These are phyloP conservation scores for Coniochaeta pulveracea DNA, from an alignment of 2,329 filamentous ascomycete genomes.

Conservation along the genomic window DNA sequence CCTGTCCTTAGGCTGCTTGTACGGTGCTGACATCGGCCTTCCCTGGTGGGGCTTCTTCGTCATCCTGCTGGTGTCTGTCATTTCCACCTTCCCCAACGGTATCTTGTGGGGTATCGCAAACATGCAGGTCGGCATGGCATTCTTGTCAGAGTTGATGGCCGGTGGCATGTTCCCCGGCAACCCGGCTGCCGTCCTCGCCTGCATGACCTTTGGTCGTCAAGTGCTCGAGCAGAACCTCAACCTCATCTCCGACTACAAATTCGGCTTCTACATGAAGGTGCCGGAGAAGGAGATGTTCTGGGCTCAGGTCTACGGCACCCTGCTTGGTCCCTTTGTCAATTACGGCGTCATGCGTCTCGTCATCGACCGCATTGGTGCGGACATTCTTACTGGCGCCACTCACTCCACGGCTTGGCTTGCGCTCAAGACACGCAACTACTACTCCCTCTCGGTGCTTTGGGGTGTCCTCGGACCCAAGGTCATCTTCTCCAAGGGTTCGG, in stretches of 20 bases:
- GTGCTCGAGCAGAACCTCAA: slow-evolving; percentile 22
- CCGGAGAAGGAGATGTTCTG: slow-evolving; percentile 23
- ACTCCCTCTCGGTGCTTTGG: slow-evolving; percentile 21
- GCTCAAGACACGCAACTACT: slow-evolving; percentile 18
- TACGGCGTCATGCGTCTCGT: slow-evolving; percentile 19
- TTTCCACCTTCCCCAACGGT: slow-evolving; percentile 18
- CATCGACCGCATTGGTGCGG: slow-evolving; percentile 14
- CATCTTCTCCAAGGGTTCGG: slow-evolving; percentile 13
- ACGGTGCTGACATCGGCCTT: slow-evolving; percentile 15
- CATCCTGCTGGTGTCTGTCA: slow-evolving; percentile 13
- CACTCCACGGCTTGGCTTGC: slow-evolving; percentile 16
- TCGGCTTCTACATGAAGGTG: slow-evolving; percentile 26
- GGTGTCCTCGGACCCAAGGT: slow-evolving; percentile 21
- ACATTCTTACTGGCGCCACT: slow-evolving; percentile 11
- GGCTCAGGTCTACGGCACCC: slow-evolving; percentile 21
- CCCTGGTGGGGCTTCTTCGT: slow-evolving; percentile 20
- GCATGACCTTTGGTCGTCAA: slow-evolving; percentile 20
- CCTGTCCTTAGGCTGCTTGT: slow-evolving; percentile 16
- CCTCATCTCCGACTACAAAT: slow-evolving; percentile 22
- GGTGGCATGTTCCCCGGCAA: slow-evolving; percentile 18
- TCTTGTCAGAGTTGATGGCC: slow-evolving; percentile 18
- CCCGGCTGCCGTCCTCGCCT: slow-evolving; percentile 16
- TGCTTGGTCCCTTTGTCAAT: slow-evolving; percentile 19
- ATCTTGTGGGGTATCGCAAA: slow-evolving; percentile 19
- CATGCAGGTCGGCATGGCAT: slow-evolving; percentile 17